phyloP scores from a whole-genome alignment of 495 filamentous ascomycete species.

The Talaromyces ruber region DNA sequence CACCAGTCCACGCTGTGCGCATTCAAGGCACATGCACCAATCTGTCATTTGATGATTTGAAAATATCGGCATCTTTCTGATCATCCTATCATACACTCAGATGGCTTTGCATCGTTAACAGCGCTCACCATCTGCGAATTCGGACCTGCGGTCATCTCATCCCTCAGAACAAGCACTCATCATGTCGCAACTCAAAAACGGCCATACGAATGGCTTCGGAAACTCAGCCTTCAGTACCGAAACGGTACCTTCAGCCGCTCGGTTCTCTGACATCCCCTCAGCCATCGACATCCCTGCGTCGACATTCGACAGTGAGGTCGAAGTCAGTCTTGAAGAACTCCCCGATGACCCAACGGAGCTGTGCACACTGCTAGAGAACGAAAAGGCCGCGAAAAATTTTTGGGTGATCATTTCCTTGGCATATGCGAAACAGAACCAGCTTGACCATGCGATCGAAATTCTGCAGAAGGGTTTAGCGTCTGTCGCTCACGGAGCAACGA shows the following conservation, averaged over 20 bases:
- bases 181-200: slow-evolving; percentile 49
- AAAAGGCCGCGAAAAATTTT: slow-evolving; percentile 74
- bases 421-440: slow-evolving; percentile 91
- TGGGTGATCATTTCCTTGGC: slow-evolving; percentile 96
- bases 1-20: neutral
- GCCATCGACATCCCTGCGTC: slow-evolving; percentile 88
- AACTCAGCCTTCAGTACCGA: slow-evolving; percentile 17
- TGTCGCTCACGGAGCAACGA: slow-evolving; percentile 58
- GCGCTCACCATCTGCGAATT: neutral
- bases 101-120: slow-evolving; percentile 1
- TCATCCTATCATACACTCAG: neutral
- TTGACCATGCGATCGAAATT: slow-evolving; percentile 92
- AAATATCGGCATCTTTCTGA: neutral
- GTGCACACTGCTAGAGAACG: slow-evolving; percentile 87
- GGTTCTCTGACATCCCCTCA: slow-evolving; percentile 83
- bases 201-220: slow-evolving; percentile 44
- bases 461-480: slow-evolving; percentile 72
- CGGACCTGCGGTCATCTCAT: neutral
- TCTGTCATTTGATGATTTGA: neutral
- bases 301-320: slow-evolving; percentile 74
- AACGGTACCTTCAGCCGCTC: slow-evolving; percentile 23
- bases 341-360: slow-evolving; percentile 94
- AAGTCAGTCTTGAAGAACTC: slow-evolving; percentile 83
- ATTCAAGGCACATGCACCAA: neutral
- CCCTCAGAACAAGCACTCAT: slow-evolving; percentile 6